Base-by-base conservation (phyloP, 306 rosid species). In the Canavalia ensiformis region DNA sequence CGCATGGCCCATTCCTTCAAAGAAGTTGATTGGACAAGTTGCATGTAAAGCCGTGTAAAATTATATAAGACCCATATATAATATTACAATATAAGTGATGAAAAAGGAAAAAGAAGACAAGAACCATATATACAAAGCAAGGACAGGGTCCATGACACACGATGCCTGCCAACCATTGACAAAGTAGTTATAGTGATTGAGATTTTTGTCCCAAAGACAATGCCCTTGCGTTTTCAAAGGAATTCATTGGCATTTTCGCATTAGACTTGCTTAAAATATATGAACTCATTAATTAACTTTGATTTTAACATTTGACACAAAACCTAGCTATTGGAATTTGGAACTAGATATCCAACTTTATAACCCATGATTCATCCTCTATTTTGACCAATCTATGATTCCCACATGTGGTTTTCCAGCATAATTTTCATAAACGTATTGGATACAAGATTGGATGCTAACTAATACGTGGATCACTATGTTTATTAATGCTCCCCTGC, bases 111-210 rank as follows among this genome's bases (percentile, higher is more conserved):
- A 82, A 35, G 68, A 64, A 63, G 72, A 52, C 29, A 68, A 57
- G 69, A 71, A 71, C 49, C 66, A 44, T 44, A 79, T 28, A 45
- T 30, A 2, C n/a, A 49, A 84, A 46, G 57, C 37, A 81, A 56
- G 8, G 72, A 65, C 50, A 59, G 80, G 80, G 62, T 63, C 88
- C 85, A 49, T 42, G 45, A 45, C 33, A 68, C 18, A n/a, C 4
- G 78, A 77, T 80, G 75, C 56, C 67, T 56, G 76, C 54, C 78
- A 74, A 76, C 76, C 75, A 33, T 64, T 44, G 59, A 30, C 50
- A 33, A 79, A 29, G 33, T 13, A 4, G 64, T 33, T 57, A 72
- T 57, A 72, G 57, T 64, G 46, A n/a, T 54, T 67, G 12, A 50
- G 33, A 12, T 8, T 41, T 67, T 8, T 11, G 5, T 66, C 42